Conservation (phyloP, 73 alveolate species). For the Uronychia setigera region DNA sequence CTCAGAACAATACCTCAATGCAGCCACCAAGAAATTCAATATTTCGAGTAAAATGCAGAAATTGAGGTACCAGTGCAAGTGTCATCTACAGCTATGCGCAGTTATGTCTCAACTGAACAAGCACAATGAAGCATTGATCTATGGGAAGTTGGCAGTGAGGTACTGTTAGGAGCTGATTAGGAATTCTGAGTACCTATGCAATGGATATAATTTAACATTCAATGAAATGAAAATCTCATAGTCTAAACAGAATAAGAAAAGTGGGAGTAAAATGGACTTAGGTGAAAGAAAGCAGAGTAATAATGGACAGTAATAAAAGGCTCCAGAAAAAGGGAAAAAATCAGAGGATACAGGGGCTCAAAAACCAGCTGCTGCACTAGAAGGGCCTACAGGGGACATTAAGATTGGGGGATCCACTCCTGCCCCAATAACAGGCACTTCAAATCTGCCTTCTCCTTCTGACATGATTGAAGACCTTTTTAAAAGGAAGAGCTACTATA, state of each 20-base stretch:
- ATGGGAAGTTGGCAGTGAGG: slow-evolving; percentile 25
- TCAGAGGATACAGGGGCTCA: neutral
- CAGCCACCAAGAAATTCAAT: slow-evolving; percentile 10
- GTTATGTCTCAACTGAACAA: slow-evolving; percentile 16
- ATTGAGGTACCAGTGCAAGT: slow-evolving; percentile 16
- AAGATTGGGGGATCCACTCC: neutral
- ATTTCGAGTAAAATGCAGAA: slow-evolving; percentile 16
- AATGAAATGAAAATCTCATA: neutral
- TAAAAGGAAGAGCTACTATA: slow-evolving; percentile 32
- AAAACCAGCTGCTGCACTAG: neutral
- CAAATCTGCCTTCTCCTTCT: too few relatives aligned
- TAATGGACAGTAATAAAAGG: slow-evolving; percentile 24
- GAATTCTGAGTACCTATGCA: slow-evolving; percentile 8
- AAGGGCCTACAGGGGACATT: neutral
- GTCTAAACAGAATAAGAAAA: neutral
- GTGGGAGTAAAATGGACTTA: neutral
- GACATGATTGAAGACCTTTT: neutral
- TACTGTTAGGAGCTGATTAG: slow-evolving; percentile 20
- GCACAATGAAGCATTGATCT: slow-evolving; percentile 38
- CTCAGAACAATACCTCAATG: neutral
- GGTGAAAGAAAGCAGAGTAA: slow-evolving; percentile 7
- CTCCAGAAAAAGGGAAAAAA: slow-evolving; percentile 14
- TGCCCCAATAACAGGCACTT: too few relatives aligned
- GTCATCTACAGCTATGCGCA: slow-evolving; percentile 39
- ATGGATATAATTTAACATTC: neutral